A percentile compares a stretch with the other conserved stretches of the same genome.
Conservation (phyloP, 768 basidiomycete genomes). For the Suillus subalutaceus region DNA sequence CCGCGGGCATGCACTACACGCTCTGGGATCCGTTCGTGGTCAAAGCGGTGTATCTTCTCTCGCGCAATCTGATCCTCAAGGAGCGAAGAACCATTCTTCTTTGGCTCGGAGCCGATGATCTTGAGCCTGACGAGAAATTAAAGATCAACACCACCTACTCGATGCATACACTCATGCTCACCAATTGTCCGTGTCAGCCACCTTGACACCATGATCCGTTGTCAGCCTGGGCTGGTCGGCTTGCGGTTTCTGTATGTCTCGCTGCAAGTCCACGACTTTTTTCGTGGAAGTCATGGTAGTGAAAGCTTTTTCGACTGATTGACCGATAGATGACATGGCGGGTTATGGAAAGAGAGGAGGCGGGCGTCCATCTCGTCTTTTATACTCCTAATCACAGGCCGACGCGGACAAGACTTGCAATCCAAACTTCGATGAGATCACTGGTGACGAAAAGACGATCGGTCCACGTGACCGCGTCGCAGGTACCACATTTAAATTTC, state of each 20-base stretch:
- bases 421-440: conserved; percentile 5
- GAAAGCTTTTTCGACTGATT: conserved; percentile 21
- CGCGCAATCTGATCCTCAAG: conserved; percentile 79
- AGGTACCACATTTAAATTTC: background rate
- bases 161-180: conserved; percentile 22
- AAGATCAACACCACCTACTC: conserved; percentile 11
- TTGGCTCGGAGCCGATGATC: conserved; percentile 24
- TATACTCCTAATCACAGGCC: conserved; percentile 13
- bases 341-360: background rate
- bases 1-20: conserved; percentile 76
- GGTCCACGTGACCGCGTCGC: conserved; percentile 7
- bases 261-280: conserved; percentile 28
- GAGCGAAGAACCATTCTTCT: conserved; percentile 59
- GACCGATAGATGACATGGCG: conserved; percentile 19
- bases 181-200: conserved; percentile 71
- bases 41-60: conserved; percentile 79
- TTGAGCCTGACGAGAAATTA: conserved; percentile 49
- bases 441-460: conserved; percentile 24
- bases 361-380: background rate
- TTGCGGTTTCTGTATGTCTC: conserved; percentile 26
- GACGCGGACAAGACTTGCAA: background rate
- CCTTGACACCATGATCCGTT: conserved; percentile 62
- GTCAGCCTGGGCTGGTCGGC: conserved; percentile 40
- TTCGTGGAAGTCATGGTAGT: conserved; percentile 14
- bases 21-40: conserved; percentile 90